A percentile compares a stretch with the other conserved stretches of the same genome.
These are phyloP conservation scores for Raffaelea ambrosiae DNA, from an alignment of 2,329 filamentous ascomycete species.

Conservation along the genomic window DNA sequence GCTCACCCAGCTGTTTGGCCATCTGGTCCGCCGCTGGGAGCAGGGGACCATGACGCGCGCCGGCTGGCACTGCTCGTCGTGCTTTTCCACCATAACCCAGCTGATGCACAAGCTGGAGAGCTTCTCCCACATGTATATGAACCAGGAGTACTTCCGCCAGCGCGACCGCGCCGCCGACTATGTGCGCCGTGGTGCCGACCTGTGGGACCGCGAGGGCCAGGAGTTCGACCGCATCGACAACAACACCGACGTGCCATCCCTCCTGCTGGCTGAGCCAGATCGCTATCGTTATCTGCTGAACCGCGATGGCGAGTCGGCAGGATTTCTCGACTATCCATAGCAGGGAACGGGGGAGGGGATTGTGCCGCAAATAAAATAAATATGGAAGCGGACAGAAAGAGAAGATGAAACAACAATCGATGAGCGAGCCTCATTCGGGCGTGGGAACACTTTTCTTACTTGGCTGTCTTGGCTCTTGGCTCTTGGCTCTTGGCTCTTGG, in stretches of 20 bases:
- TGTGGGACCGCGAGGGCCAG: conserved; percentile 43
- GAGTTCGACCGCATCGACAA: conserved; percentile 38
- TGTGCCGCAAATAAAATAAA: no score
- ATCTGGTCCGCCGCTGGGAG: conserved; percentile 26
- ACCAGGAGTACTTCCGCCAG: conserved; percentile 38
- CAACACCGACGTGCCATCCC: conserved; percentile 44
- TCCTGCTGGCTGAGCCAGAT: conserved; percentile 29
- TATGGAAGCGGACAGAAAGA: no score
- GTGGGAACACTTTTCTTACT: no score
- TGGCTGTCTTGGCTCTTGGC: no score
- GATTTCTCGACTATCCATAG: conserved; percentile 36
- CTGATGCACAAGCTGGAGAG: conserved; percentile 46
- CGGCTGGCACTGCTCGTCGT: conserved; percentile 55
- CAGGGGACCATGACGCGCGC: conserved; percentile 38
- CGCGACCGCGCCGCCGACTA: conserved; percentile 38
- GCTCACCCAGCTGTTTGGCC: background rate
- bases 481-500: no score
- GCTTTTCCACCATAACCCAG: conserved; percentile 47
- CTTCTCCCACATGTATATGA: conserved; percentile 47
- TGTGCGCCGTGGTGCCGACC: conserved; percentile 42
- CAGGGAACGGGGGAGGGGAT: background rate
- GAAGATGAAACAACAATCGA: no score
- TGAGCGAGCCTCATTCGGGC: no score
- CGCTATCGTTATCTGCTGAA: conserved; percentile 37
- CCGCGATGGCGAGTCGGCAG: conserved; percentile 36